Conservation (phyloP, 1,284 basidiomycete genomes). For the Ustilago crameri region DNA sequence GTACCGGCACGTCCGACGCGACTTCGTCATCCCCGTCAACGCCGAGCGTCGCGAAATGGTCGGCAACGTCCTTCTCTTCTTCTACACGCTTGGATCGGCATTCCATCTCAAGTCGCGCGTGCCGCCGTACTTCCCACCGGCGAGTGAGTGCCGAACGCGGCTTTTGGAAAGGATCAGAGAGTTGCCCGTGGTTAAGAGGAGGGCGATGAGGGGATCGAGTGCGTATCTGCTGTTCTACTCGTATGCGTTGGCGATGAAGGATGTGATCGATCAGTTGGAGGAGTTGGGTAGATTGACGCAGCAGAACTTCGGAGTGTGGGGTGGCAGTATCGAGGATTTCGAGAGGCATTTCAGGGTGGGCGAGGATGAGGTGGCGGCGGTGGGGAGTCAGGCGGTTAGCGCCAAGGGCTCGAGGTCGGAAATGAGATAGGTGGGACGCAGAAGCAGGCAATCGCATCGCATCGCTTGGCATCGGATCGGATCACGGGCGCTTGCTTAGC, state of each 20-base stretch:
- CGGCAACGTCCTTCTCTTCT: conserved; percentile 91
- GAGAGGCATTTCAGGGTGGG: conserved; percentile 51
- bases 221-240: conserved; percentile 90
- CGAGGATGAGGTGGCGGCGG: not conserved
- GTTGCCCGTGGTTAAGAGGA: conserved; percentile 80
- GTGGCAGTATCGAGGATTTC: conserved; percentile 51
- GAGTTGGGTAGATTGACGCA: conserved; percentile 52
- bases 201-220: conserved; percentile 74
- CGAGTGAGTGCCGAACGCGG: conserved; percentile 80
- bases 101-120: conserved; percentile 89
- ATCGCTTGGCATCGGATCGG: no score
- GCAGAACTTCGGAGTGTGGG: conserved; percentile 59
- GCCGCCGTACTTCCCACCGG: conserved; percentile 93
- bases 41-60: conserved; percentile 83
- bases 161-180: conserved; percentile 72
- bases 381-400: no score
- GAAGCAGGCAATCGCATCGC: no score
- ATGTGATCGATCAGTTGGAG: conserved; percentile 58
- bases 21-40: conserved; percentile 83
- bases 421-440: no score
- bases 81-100: conserved; percentile 85
- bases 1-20: conserved; percentile 78
- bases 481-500: no score
- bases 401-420: no score
- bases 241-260: conserved; percentile 86